Base-by-base conservation (phyloP, 2,329 filamentous ascomycete species). In the Coniella vitis region DNA sequence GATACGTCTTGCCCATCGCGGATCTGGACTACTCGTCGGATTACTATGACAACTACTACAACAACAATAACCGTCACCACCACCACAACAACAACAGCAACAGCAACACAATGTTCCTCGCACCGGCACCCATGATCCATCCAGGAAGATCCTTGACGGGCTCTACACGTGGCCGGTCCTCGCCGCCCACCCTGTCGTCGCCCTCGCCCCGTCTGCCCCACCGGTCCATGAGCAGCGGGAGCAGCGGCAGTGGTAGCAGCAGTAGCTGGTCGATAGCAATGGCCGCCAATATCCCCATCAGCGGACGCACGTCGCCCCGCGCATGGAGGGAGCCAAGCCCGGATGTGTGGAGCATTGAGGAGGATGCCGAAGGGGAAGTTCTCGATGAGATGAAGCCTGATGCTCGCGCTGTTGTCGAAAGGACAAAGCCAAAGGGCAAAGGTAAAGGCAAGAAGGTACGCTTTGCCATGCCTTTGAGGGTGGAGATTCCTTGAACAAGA, bases 261-360 rank as follows among this genome's bases (percentile, higher is more conserved):
- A 29, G 10, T 10, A 29, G 10, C 25, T 5, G 25, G 5, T 29
- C 5, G 25, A 5, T 10, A 29, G 25, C 25, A 29, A 29, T 29
- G 10, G 25, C 25, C 5, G 25, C 25, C 25, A 29, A 29, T 10
- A 29, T 29, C 10, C 25, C 25, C 14, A 21, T 56, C 58, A 42
- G 63, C 61, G 31, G 67, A 58, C 52, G 68, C 17, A 66, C 70
- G 38, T 70, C 73, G 8, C 69, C 68, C 9, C 68, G 69, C 48
- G 68, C 77, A 1, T 81, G 77, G 77, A 67, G 76, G 34, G 72
- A 78, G 62, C 77, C 77, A 7, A 80, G 76, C 57, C 76, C 76
- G 0, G 76, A 79, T 46, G 77, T 81, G 3, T 81, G 76, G 72
- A 74, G 74, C 25, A 81, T 81, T 48, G 72, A 78, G 61, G 77